Evolutionary conservation across 768 basidiomycete species (phyloP).

Genomic region (Lactarius pseudohatsudake): DNA sequence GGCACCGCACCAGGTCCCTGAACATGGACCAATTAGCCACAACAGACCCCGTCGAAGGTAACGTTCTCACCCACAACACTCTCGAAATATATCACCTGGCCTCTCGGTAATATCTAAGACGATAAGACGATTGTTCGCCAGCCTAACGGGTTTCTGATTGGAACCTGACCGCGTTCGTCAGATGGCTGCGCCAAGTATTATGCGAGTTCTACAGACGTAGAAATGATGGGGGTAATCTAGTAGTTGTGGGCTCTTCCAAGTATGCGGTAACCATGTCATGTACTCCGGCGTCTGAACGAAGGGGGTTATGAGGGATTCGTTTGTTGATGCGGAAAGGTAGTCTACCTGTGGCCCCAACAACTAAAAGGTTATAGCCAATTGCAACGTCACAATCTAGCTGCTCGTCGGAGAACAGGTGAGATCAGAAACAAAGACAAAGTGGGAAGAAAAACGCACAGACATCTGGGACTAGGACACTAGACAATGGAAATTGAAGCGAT

Average conservation of each 20-base stretch:
- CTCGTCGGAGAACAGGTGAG: neutral
- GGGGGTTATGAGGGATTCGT: neutral
- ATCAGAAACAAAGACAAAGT: neutral
- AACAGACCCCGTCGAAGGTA: neutral
- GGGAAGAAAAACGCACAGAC: constrained; percentile 2
- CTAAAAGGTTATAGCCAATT: constrained; percentile 19
- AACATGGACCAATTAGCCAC: neutral
- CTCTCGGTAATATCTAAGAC: constrained; percentile 19
- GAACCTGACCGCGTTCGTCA: constrained; percentile 12
- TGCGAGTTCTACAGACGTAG: constrained; percentile 13
- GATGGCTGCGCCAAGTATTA: neutral
- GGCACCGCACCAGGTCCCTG: constrained; percentile 21
- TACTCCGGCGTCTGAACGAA: constrained; percentile 9
- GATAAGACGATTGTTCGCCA: constrained; percentile 17
- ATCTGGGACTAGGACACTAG: constrained; percentile 1
- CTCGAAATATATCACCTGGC: constrained; percentile 18
- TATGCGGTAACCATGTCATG: constrained; percentile 16
- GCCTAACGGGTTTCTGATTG: constrained; percentile 15
- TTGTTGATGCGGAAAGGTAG: neutral
- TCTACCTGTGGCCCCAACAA: constrained; percentile 13
- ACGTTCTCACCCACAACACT: constrained; percentile 19
- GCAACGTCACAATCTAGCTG: constrained; percentile 3
- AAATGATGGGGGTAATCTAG: neutral
- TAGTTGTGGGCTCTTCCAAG: neutral
- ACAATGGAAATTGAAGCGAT: neutral